Evolutionary conservation across 2,329 filamentous ascomycete species (phyloP).

Genomic region (Stachybotrys chlorohalonatus): DNA sequence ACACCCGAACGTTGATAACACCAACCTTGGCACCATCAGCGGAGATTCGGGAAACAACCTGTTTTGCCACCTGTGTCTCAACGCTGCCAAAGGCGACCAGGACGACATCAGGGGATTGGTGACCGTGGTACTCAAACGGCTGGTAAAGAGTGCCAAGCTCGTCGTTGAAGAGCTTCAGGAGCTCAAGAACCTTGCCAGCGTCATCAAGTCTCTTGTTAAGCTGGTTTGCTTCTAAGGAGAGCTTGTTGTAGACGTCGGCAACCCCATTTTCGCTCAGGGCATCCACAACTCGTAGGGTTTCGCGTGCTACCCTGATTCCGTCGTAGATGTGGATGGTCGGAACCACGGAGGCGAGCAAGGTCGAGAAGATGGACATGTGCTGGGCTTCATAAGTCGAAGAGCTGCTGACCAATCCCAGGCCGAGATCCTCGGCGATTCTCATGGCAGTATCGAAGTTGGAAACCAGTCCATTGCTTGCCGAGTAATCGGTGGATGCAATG

Average conservation of each 20-base stretch:
- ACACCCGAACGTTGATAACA: constrained; percentile 84
- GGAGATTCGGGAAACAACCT: constrained; percentile 66
- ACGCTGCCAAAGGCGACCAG: constrained; percentile 89
- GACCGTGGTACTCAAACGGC: constrained; percentile 89
- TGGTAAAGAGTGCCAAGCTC: constrained; percentile 91
- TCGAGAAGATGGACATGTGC: constrained; percentile 89
- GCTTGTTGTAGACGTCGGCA: constrained; percentile 57
- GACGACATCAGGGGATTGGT: constrained; percentile 69
- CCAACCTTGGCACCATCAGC: constrained; percentile 70
- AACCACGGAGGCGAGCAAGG: constrained; percentile 65
- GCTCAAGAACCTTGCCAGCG: constrained; percentile 61
- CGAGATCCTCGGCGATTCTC: constrained; percentile 78
- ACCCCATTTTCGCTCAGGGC: constrained; percentile 66
- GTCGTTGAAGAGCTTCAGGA: constrained; percentile 70
- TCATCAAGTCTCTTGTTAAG: constrained; percentile 62
- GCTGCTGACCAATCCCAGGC: constrained; percentile 77
- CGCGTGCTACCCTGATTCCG: constrained; percentile 71
- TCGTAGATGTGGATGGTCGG: constrained; percentile 88
- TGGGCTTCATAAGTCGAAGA: constrained; percentile 84
- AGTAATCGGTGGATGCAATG: constrained; percentile 84
- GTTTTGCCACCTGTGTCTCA: constrained; percentile 76
- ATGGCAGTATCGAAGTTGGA: constrained; percentile 80
- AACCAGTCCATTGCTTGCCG: constrained; percentile 59
- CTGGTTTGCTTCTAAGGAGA: constrained; percentile 51
- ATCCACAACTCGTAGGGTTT: constrained; percentile 75